These are phyloP conservation scores for Apophysomyces trapeziformis DNA, from an alignment of 371 early-diverging fungal species.

Conservation along the genomic window DNA sequence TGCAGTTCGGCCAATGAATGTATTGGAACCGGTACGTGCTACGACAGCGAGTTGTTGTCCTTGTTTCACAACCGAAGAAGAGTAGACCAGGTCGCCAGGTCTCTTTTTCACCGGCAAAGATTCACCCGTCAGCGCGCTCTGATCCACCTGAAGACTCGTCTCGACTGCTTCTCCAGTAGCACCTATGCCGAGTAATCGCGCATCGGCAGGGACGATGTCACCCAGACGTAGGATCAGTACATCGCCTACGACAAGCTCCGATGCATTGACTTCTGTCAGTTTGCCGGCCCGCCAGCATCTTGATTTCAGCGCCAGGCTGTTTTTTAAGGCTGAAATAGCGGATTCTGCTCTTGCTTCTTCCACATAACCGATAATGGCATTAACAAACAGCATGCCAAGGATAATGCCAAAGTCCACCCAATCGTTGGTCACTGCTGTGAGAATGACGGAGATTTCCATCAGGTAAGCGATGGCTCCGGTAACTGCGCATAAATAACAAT, in stretches of 20 bases:
- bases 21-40: constrained; percentile 83
- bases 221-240: constrained; percentile 88
- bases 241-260: constrained; percentile 87
- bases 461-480: constrained; percentile 89
- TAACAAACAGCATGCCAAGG: constrained; percentile 78
- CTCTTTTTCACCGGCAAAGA: constrained; percentile 85
- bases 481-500: constrained; percentile 36
- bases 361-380: constrained; percentile 88
- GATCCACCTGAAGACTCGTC: constrained; percentile 86
- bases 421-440: constrained; percentile 71
- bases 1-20: constrained; percentile 93
- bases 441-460: constrained; percentile 79
- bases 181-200: constrained; percentile 83
- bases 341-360: constrained; percentile 92
- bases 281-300: constrained; percentile 80
- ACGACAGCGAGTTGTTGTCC: constrained; percentile 91
- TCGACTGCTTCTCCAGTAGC: constrained; percentile 81
- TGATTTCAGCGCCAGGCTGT: constrained; percentile 81
- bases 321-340: constrained; percentile 89
- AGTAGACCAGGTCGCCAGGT: constrained; percentile 82
- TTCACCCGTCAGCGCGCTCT: constrained; percentile 96
- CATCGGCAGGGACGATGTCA: constrained; percentile 95
- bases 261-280: constrained; percentile 81
- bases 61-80: constrained; percentile 89
- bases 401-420: constrained; percentile 91